phyloP scores from a whole-genome alignment of 108 stramenopile species.

The Tribonema minus region DNA sequence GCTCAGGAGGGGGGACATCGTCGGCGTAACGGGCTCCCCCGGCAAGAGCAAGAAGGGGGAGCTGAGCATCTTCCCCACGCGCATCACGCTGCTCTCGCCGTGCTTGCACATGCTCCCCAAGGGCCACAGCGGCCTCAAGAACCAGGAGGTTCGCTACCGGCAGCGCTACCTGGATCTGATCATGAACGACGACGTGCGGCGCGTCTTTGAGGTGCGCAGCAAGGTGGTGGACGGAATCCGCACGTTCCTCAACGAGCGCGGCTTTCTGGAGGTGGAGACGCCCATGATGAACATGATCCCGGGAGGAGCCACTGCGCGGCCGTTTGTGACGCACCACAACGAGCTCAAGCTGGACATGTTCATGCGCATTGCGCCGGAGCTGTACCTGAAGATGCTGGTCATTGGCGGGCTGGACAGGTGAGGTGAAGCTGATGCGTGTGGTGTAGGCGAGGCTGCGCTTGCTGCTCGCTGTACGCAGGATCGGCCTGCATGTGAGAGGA shows the following conservation, averaged over 20 bases:
- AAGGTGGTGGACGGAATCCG: constrained; percentile 87
- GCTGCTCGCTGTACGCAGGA: too few relatives aligned
- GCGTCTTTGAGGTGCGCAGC: constrained; percentile 78
- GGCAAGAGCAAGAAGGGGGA: constrained; percentile 95
- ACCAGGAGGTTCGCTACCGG: constrained; percentile 92
- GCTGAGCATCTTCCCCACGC: constrained; percentile 85
- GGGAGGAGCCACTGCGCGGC: constrained; percentile 94
- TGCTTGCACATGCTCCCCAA: constrained; percentile 98
- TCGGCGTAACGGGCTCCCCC: constrained; percentile 82
- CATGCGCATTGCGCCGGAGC: constrained; percentile 85
- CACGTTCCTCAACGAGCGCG: constrained; percentile 80
- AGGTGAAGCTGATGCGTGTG: not conserved
- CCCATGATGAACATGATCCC: constrained; percentile 99
- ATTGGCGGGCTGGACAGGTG: constrained; percentile 87
- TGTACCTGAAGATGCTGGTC: constrained; percentile 96
- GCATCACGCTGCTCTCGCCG: constrained; percentile 80
- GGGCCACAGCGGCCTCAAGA: constrained; percentile 71
- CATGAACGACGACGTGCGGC: constrained; percentile 79
- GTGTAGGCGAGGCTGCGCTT: too few relatives aligned
- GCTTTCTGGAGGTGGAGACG: constrained; percentile 97
- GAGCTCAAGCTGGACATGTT: constrained; percentile 88
- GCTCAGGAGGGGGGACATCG: constrained; percentile 81
- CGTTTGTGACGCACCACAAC: constrained; percentile 97
- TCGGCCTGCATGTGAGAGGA: too few relatives aligned
- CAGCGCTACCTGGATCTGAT: constrained; percentile 97